These are phyloP conservation scores for Fusarium nematophilum DNA, from an alignment of 2,329 filamentous ascomycete genomes.

Conservation along the genomic window DNA sequence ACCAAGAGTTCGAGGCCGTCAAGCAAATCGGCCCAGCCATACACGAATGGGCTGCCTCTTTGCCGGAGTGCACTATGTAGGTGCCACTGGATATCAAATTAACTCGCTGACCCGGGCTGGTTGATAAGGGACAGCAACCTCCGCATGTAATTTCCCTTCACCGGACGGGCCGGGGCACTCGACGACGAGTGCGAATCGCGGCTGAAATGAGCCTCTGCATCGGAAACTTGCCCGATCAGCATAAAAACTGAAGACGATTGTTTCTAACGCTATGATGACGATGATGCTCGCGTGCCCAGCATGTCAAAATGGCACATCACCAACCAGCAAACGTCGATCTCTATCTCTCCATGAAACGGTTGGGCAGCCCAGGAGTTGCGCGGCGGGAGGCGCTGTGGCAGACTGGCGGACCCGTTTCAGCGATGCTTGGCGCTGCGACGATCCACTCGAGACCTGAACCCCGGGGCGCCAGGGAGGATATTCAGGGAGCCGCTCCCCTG, in stretches of 20 bases:
- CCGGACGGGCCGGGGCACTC: slow-evolving; percentile 7
- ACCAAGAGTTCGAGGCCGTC: too few relatives aligned
- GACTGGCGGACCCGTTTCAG: slow-evolving; percentile 34
- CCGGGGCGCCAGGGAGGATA: slow-evolving; percentile 11
- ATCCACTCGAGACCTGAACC: neutral
- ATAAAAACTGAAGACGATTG: neutral
- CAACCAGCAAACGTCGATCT: slow-evolving; percentile 15
- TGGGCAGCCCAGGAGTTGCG: slow-evolving; percentile 1
- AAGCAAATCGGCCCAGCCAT: too few relatives aligned
- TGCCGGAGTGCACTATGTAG: neutral
- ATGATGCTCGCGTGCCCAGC: neutral
- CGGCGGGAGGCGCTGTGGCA: slow-evolving; percentile 21
- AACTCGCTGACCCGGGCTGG: neutral
- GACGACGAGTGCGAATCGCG: too few relatives aligned
- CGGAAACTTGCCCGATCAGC: too few relatives aligned
- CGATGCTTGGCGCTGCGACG: slow-evolving; percentile 14
- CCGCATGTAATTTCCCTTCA: slow-evolving; percentile 31
- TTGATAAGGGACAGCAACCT: slow-evolving; percentile 15
- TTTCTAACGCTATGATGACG: neutral
- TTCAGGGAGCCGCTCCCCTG: slow-evolving; percentile 25
- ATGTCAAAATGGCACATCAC: too few relatives aligned
- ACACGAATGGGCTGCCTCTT: too few relatives aligned
- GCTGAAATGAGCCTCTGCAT: too few relatives aligned
- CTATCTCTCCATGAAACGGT: slow-evolving; percentile 25
- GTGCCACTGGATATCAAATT: neutral